Evolutionary conservation across 495 filamentous ascomycete genomes (phyloP).

Genomic region (Aspergillus steynii): DNA sequence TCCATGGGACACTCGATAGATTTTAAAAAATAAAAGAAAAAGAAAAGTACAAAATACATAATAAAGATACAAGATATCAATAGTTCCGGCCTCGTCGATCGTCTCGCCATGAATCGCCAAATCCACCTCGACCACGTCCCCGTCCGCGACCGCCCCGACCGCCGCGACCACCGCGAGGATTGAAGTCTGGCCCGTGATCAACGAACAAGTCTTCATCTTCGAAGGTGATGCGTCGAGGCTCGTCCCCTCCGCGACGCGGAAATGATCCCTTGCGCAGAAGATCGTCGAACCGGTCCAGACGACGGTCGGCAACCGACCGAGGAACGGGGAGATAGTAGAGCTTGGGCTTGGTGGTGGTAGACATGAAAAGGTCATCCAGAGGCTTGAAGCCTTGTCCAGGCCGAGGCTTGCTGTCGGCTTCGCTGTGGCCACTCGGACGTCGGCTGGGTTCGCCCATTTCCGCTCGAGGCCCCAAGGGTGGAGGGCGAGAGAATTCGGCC

Average conservation of each 20-base stretch:
- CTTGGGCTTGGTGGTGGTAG: slow-evolving; percentile 66
- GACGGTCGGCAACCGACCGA: slow-evolving; percentile 53
- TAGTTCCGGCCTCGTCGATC: slow-evolving; percentile 25
- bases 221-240: slow-evolving; percentile 76
- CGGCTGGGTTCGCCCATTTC: slow-evolving; percentile 25
- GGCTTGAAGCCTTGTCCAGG: slow-evolving; percentile 55
- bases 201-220: slow-evolving; percentile 70
- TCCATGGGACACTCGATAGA: neutral
- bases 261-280: slow-evolving; percentile 48
- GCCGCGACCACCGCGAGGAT: slow-evolving; percentile 38
- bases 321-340: slow-evolving; percentile 63
- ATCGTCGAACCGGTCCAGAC: slow-evolving; percentile 65
- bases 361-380: slow-evolving; percentile 63
- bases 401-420: slow-evolving; percentile 19
- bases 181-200: slow-evolving; percentile 71
- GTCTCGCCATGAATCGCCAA: slow-evolving; percentile 33
- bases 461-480: slow-evolving; percentile 36
- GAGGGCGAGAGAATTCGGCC: slow-evolving; percentile 32
- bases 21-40: slow-evolving; percentile 1
- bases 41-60: slow-evolving; percentile 12
- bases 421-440: slow-evolving; percentile 24
- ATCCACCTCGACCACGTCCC: slow-evolving; percentile 25
- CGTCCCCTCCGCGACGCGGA: slow-evolving; percentile 53
- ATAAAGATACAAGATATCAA: slow-evolving; percentile 1
- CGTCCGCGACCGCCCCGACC: slow-evolving; percentile 33